These are phyloP conservation scores for Epithele typhae DNA, from an alignment of 768 basidiomycete species.

Conservation along the genomic window DNA sequence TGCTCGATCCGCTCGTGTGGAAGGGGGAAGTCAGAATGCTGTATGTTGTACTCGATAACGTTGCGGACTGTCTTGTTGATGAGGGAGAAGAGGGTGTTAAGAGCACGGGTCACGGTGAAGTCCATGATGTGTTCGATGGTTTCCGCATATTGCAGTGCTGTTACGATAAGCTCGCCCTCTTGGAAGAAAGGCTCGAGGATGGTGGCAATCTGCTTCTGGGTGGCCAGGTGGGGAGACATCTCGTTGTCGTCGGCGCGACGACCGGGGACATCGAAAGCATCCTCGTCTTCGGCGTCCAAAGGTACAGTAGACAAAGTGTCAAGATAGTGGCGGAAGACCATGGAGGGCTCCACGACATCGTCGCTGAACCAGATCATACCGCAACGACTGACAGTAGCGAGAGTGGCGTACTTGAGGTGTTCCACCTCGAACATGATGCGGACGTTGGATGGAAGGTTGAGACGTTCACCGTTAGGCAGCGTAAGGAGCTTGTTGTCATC, in stretches of 20 bases:
- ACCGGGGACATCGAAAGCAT: slow-evolving; percentile 53
- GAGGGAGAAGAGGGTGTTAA: slow-evolving; percentile 95
- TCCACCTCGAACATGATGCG: slow-evolving; percentile 99
- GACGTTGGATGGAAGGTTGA: slow-evolving; percentile 94
- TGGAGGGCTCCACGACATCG: slow-evolving; percentile 83
- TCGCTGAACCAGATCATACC: slow-evolving; percentile 99
- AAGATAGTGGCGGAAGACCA: slow-evolving; percentile 91
- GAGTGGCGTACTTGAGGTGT: slow-evolving; percentile 93
- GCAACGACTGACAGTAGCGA: slow-evolving; percentile 98
- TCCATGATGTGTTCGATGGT: slow-evolving; percentile 99
- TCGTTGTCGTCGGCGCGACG: slow-evolving; percentile 47
- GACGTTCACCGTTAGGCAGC: slow-evolving; percentile 95
- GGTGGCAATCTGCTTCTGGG: slow-evolving; percentile 69
- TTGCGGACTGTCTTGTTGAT: slow-evolving; percentile 95
- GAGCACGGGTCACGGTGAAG: slow-evolving; percentile 86
- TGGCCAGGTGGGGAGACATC: slow-evolving; percentile 58
- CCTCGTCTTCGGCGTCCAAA: slow-evolving; percentile 89
- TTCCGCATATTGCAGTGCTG: slow-evolving; percentile 74
- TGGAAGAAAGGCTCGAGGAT: slow-evolving; percentile 82
- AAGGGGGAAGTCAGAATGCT: slow-evolving; percentile 94
- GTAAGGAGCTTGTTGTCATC: slow-evolving; percentile 99
- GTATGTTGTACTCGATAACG: slow-evolving; percentile 89
- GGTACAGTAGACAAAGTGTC: slow-evolving; percentile 67
- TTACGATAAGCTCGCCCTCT: slow-evolving; percentile 74
- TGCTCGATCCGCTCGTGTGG: slow-evolving; percentile 79